Base-by-base conservation (phyloP, 2,329 filamentous ascomycete genomes). In the Tolypocladium sp. region DNA sequence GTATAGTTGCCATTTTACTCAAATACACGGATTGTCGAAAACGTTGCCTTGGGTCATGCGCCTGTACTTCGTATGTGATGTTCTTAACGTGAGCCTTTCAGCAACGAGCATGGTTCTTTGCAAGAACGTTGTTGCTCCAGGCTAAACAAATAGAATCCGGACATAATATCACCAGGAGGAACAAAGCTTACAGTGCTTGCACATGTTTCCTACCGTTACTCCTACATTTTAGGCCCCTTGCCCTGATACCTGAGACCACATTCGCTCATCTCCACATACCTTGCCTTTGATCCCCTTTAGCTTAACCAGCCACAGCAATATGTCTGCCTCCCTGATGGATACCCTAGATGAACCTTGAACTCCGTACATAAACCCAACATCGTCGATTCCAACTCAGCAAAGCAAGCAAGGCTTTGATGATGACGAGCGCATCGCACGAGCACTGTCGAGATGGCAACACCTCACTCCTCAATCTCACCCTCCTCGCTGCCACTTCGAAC, bases 391-490 rank as follows among this genome's bases (percentile, higher is more conserved):
- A 51, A 33, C 27, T 33, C 8, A 30, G 46, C 46, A 33, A 51
- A n/a, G 27, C 46, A 30, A 33, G 15, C 17, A 12, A 20, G 46
- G 17, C 27, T n/a, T n/a, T 51, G 46, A 17, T 17, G 37, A n/a
- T 2, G 2, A 4, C 5, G 9, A 2, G 4, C 17, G 25, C 46
- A 12, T 17, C 4, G 27, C 15, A 33, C 5, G 27, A 33, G 46
- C 46, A 13, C 4, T 33, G 46, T 13, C 3, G 27, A n/a, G 27
- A 4, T 22, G 30, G 20, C 20, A 15, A 12, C 40, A 3, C 33
- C 58, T 69, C 77, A 85, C 66, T 86, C 83, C 79, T 97, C 94
- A 67, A 99, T 97, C 77, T 99, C 94, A 57, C 94, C 94, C 75
- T 99, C 94, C 76, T 99, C 94, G 69, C 92, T 97, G 57, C 94